Conservation (phyloP, 2,329 filamentous ascomycete genomes). For the Tympanopsis confertula region DNA sequence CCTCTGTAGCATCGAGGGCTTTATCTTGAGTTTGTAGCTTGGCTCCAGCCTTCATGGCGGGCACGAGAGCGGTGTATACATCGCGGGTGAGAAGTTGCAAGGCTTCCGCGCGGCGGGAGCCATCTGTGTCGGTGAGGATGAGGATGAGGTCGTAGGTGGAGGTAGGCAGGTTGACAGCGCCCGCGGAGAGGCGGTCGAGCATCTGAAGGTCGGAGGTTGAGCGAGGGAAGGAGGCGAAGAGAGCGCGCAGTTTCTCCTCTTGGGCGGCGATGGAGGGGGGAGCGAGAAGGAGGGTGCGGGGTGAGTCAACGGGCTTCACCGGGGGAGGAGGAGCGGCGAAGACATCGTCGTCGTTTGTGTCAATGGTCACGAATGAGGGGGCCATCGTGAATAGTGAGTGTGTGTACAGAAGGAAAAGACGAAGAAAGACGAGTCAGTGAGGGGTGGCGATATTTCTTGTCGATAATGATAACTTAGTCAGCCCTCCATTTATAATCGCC, state of each 20-base stretch:
- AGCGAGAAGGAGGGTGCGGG: constrained; percentile 48
- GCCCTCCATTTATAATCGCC: no score
- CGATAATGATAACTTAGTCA: no score
- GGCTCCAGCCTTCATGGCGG: constrained; percentile 59
- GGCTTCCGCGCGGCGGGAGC: not conserved
- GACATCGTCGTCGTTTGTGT: no score
- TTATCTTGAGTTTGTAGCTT: constrained; percentile 60
- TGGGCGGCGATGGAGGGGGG: constrained; percentile 55
- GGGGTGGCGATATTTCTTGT: no score
- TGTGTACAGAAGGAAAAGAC: no score
- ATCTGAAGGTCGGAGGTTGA: constrained; percentile 54
- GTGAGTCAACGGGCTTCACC: constrained; percentile 8
- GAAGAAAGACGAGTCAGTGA: no score
- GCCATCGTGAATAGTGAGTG: no score
- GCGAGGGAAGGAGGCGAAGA: constrained; percentile 46
- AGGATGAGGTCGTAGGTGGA: constrained; percentile 51
- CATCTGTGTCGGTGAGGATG: constrained; percentile 25
- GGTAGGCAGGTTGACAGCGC: constrained; percentile 45
- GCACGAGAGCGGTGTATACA: constrained; percentile 57
- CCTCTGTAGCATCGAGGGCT: constrained; percentile 19
- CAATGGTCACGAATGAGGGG: no score
- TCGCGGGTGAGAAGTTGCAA: constrained; percentile 30
- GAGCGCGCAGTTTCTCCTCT: constrained; percentile 42
- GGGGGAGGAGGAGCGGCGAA: constrained; percentile 1
- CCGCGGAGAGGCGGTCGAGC: constrained; percentile 53